phyloP scores from a whole-genome alignment of 139 green algal genomes.

The Gonium pectorale region DNA sequence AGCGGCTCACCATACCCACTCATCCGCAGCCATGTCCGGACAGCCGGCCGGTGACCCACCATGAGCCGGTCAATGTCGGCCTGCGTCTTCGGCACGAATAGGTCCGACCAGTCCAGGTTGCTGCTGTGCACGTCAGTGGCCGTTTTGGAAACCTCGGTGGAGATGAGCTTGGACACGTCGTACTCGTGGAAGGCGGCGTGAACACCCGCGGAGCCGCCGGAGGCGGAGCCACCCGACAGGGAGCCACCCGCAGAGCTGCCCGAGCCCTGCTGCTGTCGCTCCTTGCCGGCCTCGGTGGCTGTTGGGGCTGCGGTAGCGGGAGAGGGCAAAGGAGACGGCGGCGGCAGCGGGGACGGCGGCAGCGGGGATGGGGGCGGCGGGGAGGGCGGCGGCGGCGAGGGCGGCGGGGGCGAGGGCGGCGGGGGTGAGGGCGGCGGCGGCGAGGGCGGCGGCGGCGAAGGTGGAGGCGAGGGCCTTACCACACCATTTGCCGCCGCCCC shows the following conservation, averaged over 20 bases:
- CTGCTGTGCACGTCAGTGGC: constrained; percentile 25
- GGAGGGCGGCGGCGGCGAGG: neutral
- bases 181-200: constrained; percentile 27
- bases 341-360: neutral
- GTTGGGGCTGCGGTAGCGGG: constrained; percentile 2
- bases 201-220: too few relatives aligned
- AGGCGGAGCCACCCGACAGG: too few relatives aligned
- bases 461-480: neutral
- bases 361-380: neutral
- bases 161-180: constrained; percentile 43
- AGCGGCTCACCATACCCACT: too few relatives aligned
- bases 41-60: constrained; percentile 26
- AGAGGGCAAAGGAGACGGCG: neutral
- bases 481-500: too few relatives aligned
- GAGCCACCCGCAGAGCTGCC: too few relatives aligned
- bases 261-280: too few relatives aligned
- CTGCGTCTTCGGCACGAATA: constrained; percentile 38
- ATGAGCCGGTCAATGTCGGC: constrained; percentile 53
- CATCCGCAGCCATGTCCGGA: too few relatives aligned
- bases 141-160: neutral
- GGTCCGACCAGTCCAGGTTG: constrained; percentile 39
- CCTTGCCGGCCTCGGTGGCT: too few relatives aligned
- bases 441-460: neutral
- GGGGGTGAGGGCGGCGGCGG: neutral
- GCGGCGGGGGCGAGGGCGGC: neutral